phyloP scores from a whole-genome alignment of 352 stramenopile genomes.

The Phytophthora europaea region DNA sequence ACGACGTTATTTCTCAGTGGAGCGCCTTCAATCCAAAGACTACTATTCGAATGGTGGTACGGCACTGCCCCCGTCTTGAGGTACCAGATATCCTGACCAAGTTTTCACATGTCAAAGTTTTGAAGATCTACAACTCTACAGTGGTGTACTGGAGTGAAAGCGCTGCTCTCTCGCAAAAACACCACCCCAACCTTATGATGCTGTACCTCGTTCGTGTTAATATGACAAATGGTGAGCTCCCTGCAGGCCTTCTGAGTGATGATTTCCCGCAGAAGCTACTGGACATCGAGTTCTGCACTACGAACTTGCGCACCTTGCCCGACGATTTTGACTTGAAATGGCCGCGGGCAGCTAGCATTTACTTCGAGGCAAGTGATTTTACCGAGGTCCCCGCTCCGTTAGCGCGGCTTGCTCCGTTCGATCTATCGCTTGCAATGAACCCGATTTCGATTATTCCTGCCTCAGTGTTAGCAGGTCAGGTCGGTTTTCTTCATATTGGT shows the following conservation, averaged over 20 bases:
- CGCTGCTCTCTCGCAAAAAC: constrained; percentile 27
- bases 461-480: constrained; percentile 5
- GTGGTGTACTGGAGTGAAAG: constrained; percentile 33
- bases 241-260: constrained; percentile 31
- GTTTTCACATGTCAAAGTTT: constrained; percentile 37
- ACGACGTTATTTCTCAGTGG: constrained; percentile 19
- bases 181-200: constrained; percentile 44
- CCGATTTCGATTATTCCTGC: constrained; percentile 19
- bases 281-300: constrained; percentile 41
- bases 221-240: constrained; percentile 39
- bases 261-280: constrained; percentile 39
- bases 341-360: constrained; percentile 14
- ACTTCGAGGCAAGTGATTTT: constrained; percentile 20
- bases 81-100: constrained; percentile 7
- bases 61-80: constrained; percentile 35
- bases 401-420: constrained; percentile 10
- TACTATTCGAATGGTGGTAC: constrained; percentile 28
- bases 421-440: constrained; percentile 14
- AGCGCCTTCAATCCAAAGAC: constrained; percentile 27
- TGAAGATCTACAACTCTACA: constrained; percentile 46
- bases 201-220: constrained; percentile 42
- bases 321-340: constrained; percentile 45
- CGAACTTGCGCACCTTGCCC: constrained; percentile 47
- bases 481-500: constrained; percentile 15
- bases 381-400: constrained; percentile 17